Base-by-base conservation (phyloP, 2,329 filamentous ascomycete genomes). In the Emydomyces testavorans region DNA sequence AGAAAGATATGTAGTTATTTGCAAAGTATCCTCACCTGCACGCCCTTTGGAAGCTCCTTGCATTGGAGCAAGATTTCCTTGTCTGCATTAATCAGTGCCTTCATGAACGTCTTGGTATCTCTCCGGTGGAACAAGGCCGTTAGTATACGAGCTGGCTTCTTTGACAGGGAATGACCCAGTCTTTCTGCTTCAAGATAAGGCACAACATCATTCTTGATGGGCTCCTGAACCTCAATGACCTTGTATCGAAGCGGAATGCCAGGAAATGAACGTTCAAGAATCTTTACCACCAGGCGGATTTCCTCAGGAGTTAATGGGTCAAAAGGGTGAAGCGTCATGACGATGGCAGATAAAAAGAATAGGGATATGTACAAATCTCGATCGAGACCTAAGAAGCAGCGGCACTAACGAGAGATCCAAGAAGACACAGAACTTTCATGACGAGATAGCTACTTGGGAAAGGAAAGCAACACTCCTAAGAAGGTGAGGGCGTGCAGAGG, bases 111-210 rank as follows among this genome's bases (percentile, higher is more conserved):
- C 60, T 63, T 63, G 35, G 56, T 65, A 44, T 67, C 65, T 47
- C 64, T 43, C 3, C 62, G 60, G 48, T 66, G 61, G 55, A 65
- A 71, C 70, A 72, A 77, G 6, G 65, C 75, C 64, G 71, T 80
- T 59, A 71, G 66, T 56, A 69, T 71, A 52, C 70, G 71, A 10
- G 68, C 66, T 15, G 77, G 78, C 44, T 70, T 70, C 2, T 64
- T 64, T 2, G 73, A 71, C 1, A 75, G 65, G 2, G 71, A 65
- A 16, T 63, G 62, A 21, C 74, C 71, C 24, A 65, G 65, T 48
- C 78, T 72, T 58, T 83, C 80, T 31, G 78, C 80, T 43, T 80
- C 78, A 15, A 78, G 65, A 60, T 81, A 83, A n/a, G 73, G 71
- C 5, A 79, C 59, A 52, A 72, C 69, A 53, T 77, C 70, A 31